phyloP scores from a whole-genome alignment of 345 rosid genomes.

The Dipteronia sinensis region DNA sequence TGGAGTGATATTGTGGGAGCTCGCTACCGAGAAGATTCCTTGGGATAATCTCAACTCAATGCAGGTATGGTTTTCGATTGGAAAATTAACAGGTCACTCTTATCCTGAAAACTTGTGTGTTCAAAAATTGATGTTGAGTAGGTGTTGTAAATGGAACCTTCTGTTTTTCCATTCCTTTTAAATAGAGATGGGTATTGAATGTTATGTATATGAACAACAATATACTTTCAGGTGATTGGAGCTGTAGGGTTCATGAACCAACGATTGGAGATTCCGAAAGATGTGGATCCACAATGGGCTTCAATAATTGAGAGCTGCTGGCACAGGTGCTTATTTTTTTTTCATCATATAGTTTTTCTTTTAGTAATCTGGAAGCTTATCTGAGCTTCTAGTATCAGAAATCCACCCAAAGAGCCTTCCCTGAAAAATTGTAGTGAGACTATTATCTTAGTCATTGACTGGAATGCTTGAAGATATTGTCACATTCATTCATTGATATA shows the following conservation, averaged over 20 bases:
- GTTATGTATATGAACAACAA: constrained; percentile 17
- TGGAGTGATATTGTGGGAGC: constrained; percentile 95
- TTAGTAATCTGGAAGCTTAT: constrained; percentile 1
- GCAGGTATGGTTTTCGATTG: constrained; percentile 60
- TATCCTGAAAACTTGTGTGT: background rate
- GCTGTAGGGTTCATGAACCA: constrained; percentile 99
- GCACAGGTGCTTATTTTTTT: constrained; percentile 60
- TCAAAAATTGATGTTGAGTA: background rate
- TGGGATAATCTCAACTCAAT: constrained; percentile 95
- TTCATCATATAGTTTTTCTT: constrained; percentile 7
- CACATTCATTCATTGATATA: background rate
- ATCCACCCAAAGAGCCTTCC: background rate
- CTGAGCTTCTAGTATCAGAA: constrained; percentile 1
- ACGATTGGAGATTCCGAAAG: constrained; percentile 80
- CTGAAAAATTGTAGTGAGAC: background rate
- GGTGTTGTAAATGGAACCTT: background rate
- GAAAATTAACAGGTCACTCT: no score
- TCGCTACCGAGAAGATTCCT: constrained; percentile 92
- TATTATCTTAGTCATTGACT: background rate
- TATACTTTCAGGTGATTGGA: constrained; percentile 76
- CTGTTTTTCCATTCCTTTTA: background rate
- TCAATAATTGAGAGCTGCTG: constrained; percentile 90
- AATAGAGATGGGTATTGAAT: background rate
- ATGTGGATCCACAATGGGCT: constrained; percentile 81
- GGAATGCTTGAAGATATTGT: constrained; percentile 1